Conservation (phyloP, 192 early-diverging fungal genomes). For the Coemansia furcata region DNA sequence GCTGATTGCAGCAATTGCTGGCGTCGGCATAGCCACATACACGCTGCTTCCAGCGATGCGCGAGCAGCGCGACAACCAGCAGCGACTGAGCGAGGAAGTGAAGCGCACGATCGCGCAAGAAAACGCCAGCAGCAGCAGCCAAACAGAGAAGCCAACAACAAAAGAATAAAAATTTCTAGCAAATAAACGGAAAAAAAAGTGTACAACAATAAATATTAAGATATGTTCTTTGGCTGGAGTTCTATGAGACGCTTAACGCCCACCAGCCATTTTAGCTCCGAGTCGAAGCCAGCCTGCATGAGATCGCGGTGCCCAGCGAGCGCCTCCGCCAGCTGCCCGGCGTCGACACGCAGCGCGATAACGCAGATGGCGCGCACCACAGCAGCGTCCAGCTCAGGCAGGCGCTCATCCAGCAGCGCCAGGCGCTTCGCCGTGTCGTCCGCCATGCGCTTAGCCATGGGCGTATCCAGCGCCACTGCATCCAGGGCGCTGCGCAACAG, state of each 20-base stretch:
- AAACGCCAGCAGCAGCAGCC: background rate
- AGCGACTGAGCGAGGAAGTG: background rate
- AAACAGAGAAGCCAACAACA: background rate
- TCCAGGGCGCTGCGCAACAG: slow-evolving; percentile 7
- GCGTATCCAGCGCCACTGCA: background rate
- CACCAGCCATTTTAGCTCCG: slow-evolving; percentile 48
- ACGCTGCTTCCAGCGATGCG: slow-evolving; percentile 26
- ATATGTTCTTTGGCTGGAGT: slow-evolving; percentile 18
- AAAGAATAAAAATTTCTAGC: background rate
- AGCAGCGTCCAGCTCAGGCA: slow-evolving; percentile 16
- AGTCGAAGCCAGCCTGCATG: slow-evolving; percentile 31
- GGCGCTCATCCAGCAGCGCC: slow-evolving; percentile 19
- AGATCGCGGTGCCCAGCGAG: slow-evolving; percentile 17
- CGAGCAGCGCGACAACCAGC: slow-evolving; percentile 2
- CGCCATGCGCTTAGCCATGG: slow-evolving; percentile 25
- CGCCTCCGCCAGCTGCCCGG: slow-evolving; percentile 11
- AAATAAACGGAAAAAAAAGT: background rate
- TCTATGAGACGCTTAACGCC: slow-evolving; percentile 50
- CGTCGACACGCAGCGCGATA: slow-evolving; percentile 24
- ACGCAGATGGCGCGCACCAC: slow-evolving; percentile 10
- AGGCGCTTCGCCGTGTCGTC: slow-evolving; percentile 35
- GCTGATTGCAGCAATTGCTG: slow-evolving; percentile 17
- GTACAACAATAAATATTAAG: background rate
- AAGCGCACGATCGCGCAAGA: slow-evolving; percentile 6
- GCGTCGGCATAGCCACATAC: slow-evolving; percentile 27